These are phyloP conservation scores for Leucogyrophana mollusca DNA, from an alignment of 768 basidiomycete genomes.

Conservation along the genomic window DNA sequence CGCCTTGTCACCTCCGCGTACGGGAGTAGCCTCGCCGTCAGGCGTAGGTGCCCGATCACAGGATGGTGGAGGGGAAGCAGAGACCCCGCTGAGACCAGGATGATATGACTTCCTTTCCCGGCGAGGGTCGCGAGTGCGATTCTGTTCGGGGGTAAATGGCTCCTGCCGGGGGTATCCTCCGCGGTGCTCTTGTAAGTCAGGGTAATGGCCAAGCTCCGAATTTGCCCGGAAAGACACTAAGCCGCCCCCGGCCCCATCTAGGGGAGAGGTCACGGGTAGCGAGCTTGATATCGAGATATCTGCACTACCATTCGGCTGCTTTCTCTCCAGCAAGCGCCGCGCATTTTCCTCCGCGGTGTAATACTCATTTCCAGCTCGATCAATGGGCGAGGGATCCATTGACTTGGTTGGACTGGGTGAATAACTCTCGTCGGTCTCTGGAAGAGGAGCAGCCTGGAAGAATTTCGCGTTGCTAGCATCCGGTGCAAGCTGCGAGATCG, in stretches of 20 bases:
- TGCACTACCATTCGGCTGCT: slow-evolving; percentile 49
- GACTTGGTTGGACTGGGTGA: slow-evolving; percentile 58
- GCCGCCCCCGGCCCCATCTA: slow-evolving; percentile 31
- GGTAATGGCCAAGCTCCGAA: slow-evolving; percentile 81
- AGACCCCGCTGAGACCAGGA: slow-evolving; percentile 50
- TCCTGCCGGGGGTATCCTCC: slow-evolving; percentile 32
- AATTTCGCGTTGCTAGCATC: slow-evolving; percentile 60
- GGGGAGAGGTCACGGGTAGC: slow-evolving; percentile 47
- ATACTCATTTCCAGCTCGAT: slow-evolving; percentile 36
- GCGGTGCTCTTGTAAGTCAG: slow-evolving; percentile 53
- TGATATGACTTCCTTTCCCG: slow-evolving; percentile 64
- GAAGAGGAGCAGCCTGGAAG: slow-evolving; percentile 44
- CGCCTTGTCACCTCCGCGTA: slow-evolving; percentile 61
- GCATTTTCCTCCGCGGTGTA: slow-evolving; percentile 25
- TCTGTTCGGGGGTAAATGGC: slow-evolving; percentile 53
- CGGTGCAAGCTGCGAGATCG: slow-evolving; percentile 53
- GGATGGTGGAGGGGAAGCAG: slow-evolving; percentile 41
- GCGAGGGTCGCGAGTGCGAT: slow-evolving; percentile 47
- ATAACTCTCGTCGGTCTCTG: slow-evolving; percentile 25
- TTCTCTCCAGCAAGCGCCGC: slow-evolving; percentile 42
- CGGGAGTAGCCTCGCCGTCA: slow-evolving; percentile 50
- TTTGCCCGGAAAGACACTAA: slow-evolving; percentile 53
- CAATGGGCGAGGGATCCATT: slow-evolving; percentile 46
- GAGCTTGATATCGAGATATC: slow-evolving; percentile 66
- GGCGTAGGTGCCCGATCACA: slow-evolving; percentile 41